Percentiles rank a stretch among this genome's conserved stretches.
These are phyloP conservation scores for Naematelia encephala DNA, from an alignment of 768 basidiomycete genomes.

Conservation along the genomic window DNA sequence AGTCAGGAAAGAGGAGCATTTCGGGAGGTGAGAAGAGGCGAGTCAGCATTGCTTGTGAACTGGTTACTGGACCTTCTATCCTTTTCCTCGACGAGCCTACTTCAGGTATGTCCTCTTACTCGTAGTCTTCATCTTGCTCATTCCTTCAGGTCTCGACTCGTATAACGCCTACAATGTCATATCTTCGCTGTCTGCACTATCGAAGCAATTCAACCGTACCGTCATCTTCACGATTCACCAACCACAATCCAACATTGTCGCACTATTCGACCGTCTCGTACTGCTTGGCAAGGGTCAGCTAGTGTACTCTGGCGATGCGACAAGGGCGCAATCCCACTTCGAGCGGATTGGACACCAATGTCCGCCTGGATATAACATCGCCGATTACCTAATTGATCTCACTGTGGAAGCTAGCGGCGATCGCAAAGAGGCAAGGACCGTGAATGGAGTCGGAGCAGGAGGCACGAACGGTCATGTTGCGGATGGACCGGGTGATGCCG, in stretches of 20 bases:
- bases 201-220: conserved; percentile 84
- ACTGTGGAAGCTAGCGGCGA: conserved; percentile 56
- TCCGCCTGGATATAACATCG: conserved; percentile 92
- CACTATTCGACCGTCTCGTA: conserved; percentile 87
- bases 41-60: conserved; percentile 95
- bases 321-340: conserved; percentile 76
- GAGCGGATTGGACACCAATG: conserved; percentile 73
- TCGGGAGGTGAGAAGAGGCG: conserved; percentile 97
- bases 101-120: conserved; percentile 61
- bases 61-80: conserved; percentile 94
- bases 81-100: conserved; percentile 97
- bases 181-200: conserved; percentile 78
- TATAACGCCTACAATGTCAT: conserved; percentile 95
- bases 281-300: conserved; percentile 78
- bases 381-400: conserved; percentile 75
- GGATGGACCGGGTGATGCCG: conserved; percentile 13
- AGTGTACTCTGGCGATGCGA: conserved; percentile 77
- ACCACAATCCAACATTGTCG: conserved; percentile 94
- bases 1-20: conserved; percentile 79
- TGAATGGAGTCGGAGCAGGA: conserved; percentile 12
- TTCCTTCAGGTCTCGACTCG: conserved; percentile 71
- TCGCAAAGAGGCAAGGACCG: conserved; percentile 25
- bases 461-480: conserved; percentile 8
- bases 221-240: conserved; percentile 98
- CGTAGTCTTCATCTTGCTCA: conserved; percentile 12